Evolutionary conservation across 208 protist species (phyloP), one percentile per base, ranked within the genome.

Genomic region (Acanthamoeba quina): DNA sequence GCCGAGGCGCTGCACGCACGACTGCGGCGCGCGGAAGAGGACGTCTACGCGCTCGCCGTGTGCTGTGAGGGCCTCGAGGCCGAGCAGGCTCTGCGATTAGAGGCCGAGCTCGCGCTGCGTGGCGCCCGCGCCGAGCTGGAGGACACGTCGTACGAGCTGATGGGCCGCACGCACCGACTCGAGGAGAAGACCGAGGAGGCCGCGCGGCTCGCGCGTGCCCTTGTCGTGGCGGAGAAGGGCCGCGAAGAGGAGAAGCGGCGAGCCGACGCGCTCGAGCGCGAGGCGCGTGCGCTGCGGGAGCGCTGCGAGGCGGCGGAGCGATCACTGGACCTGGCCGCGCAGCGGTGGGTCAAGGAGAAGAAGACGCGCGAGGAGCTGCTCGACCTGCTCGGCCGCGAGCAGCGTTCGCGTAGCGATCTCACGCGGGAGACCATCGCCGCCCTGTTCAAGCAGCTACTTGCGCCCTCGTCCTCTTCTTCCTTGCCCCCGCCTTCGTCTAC

Each of bases 281-380:
- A 72, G 29, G 64, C 29, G 24, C 64, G 64, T n/a, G 21, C 64
- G 29, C 64, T 72, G 64, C 21, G 29, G 13, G 64, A 72, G 64
- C 64, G 64, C 64, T 72, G 64, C 10, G 64, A 72, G 64, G n/a
- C 64, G 21, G 64, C 64, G 11, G 64, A 72, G 64, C 64, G 64
- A 24, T 72, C 64, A 5, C 64, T 72, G 11, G 64, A 72, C 29
- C 64, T 72, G 21, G 64, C 64, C 6, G 64, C 64, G 24, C 21
- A 72, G n/a, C 64, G 64, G n/a, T 72, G 64, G 64, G 64, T n/a
- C n/a, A 72, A 72, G 64, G 64, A 72, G 29, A 72, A 72, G 64
- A 72, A 72, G 64, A 34, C 64, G 11, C 64, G 64, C 64, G 29
- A 72, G 29, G 64, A 72, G 29, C 64, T 72, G 11, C 64, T 72